Percentiles rank a stretch among this genome's conserved stretches.
Conservation (phyloP, 768 basidiomycete species). For the Austroboletus eburneus region DNA sequence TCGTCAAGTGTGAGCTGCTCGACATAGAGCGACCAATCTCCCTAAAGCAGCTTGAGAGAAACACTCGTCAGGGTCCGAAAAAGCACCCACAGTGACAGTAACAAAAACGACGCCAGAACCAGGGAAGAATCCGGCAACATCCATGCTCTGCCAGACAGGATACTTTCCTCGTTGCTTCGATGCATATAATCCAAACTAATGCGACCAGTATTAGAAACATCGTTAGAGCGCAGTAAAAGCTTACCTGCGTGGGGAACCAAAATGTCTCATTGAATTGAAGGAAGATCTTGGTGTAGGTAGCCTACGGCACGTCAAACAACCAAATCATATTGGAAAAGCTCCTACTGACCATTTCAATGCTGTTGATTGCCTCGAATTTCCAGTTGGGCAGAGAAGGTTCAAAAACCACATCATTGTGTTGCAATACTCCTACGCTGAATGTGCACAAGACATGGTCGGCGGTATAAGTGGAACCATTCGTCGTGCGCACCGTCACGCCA, state of each 20-base stretch:
- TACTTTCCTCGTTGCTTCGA: conserved; percentile 56
- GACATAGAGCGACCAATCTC: conserved; percentile 57
- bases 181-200: conserved; percentile 48
- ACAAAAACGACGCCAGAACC: conserved; percentile 47
- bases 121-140: conserved; percentile 53
- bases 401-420: conserved; percentile 57
- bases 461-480: conserved; percentile 38
- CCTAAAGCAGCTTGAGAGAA: conserved; percentile 33
- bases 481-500: conserved; percentile 45
- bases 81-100: conserved; percentile 24
- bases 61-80: background rate
- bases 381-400: conserved; percentile 52
- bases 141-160: conserved; percentile 65
- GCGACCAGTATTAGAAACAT: background rate
- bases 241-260: conserved; percentile 48
- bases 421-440: conserved; percentile 68
- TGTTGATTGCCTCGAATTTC: conserved; percentile 62
- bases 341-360: conserved; percentile 51
- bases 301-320: conserved; percentile 23
- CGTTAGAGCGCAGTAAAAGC: background rate
- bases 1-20: conserved; percentile 46
- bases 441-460: conserved; percentile 63
- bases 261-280: conserved; percentile 59
- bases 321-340: background rate
- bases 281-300: conserved; percentile 66